Conservation (phyloP, 1,284 basidiomycete genomes). For the Cutaneotrichosporon sp. region DNA sequence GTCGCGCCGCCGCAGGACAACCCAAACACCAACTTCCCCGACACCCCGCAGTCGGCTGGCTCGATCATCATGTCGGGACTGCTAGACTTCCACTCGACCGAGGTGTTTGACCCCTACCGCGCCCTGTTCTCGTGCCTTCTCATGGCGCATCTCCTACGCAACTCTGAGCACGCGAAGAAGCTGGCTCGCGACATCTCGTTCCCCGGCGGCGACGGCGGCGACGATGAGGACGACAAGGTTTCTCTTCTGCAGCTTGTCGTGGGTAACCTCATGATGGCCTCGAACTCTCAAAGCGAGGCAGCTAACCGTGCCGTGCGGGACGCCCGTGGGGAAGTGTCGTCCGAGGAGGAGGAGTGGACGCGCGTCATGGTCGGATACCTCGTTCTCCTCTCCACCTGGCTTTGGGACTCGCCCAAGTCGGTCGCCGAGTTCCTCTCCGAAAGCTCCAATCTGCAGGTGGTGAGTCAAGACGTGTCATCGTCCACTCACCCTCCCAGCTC, state of each 20-base stretch:
- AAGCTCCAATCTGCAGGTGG: constrained; percentile 82
- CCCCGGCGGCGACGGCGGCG: constrained; percentile 37
- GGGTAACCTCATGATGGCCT: constrained; percentile 61
- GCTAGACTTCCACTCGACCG: constrained; percentile 44
- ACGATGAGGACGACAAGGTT: constrained; percentile 53
- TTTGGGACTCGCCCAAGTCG: constrained; percentile 90
- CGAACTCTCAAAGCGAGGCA: constrained; percentile 53
- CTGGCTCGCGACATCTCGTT: constrained; percentile 52
- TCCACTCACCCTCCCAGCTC: constrained; percentile 54
- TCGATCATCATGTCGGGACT: constrained; percentile 53
- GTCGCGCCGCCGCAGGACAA: constrained; percentile 27
- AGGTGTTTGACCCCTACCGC: constrained; percentile 53
- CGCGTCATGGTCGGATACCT: constrained; percentile 82
- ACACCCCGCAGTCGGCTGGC: constrained; percentile 48
- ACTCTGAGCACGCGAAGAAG: constrained; percentile 55
- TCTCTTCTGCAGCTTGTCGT: constrained; percentile 55
- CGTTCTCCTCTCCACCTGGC: constrained; percentile 77
- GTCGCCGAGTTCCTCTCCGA: constrained; percentile 83
- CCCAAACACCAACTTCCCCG: constrained; percentile 24
- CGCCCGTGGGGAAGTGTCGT: constrained; percentile 37
- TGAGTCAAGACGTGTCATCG: constrained; percentile 50
- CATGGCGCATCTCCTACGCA: constrained; percentile 53
- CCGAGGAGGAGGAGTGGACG: constrained; percentile 68
- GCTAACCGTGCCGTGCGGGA: constrained; percentile 44
- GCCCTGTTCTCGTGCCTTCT: constrained; percentile 53